Percentiles rank a stretch among this genome's conserved stretches.
Evolutionary conservation across 129 eudicot species (phyloP).

Genomic region (Pseudognaphalium luteoalbum): DNA sequence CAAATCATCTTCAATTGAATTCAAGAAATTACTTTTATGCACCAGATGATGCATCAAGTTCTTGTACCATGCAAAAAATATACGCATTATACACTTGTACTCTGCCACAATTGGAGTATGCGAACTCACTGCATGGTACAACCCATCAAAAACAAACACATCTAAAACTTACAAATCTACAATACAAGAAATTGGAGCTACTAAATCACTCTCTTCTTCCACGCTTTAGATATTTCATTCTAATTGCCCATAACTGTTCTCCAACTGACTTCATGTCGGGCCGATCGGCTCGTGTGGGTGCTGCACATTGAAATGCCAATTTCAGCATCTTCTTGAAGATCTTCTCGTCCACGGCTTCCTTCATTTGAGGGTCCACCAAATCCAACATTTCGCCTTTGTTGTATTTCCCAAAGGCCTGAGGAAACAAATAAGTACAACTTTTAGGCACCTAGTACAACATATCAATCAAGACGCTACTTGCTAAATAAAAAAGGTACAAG

Average conservation of each 20-base stretch:
- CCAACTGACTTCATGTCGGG: slow-evolving; percentile 89
- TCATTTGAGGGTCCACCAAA: slow-evolving; percentile 73
- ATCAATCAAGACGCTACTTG: neutral
- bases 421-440: neutral
- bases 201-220: slow-evolving; percentile 38
- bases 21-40: neutral
- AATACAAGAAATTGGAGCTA: slow-evolving; percentile 12
- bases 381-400: slow-evolving; percentile 58
- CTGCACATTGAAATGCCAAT: slow-evolving; percentile 80
- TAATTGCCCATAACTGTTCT: slow-evolving; percentile 78
- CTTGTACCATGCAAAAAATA: slow-evolving; percentile 24
- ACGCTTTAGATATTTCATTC: slow-evolving; percentile 58
- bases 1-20: slow-evolving; percentile 12
- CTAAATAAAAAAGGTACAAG: neutral
- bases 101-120: slow-evolving; percentile 15
- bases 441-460: slow-evolving; percentile 10
- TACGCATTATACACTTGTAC: slow-evolving; percentile 34
- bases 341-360: slow-evolving; percentile 48
- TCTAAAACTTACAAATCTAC: slow-evolving; percentile 27
- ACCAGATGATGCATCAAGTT: slow-evolving; percentile 10
- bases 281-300: slow-evolving; percentile 78
- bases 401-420: slow-evolving; percentile 68
- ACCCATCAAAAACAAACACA: slow-evolving; percentile 22
- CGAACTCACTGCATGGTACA: slow-evolving; percentile 21
- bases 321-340: slow-evolving; percentile 60